These are phyloP conservation scores for Kwoniella sp. DNA, from an alignment of 768 basidiomycete species.

Conservation along the genomic window DNA sequence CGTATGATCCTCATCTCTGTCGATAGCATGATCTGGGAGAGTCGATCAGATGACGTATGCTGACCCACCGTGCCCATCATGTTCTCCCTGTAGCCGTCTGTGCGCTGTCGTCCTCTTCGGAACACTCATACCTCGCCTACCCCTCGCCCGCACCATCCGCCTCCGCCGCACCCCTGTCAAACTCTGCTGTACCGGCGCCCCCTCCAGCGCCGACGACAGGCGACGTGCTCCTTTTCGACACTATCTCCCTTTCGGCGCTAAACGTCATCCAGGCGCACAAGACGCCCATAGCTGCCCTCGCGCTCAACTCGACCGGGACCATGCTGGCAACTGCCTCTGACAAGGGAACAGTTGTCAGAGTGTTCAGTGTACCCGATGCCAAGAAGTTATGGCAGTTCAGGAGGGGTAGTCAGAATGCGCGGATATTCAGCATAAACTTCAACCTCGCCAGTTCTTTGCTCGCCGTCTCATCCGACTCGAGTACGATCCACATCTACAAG, in stretches of 20 bases:
- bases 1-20: too few species aligned
- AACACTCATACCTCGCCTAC: slow-evolving; percentile 92
- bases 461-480: slow-evolving; percentile 86
- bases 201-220: slow-evolving; percentile 58
- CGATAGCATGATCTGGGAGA: not conserved
- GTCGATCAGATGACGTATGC: too few species aligned
- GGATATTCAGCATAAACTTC: slow-evolving; percentile 83
- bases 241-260: slow-evolving; percentile 82
- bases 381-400: slow-evolving; percentile 96
- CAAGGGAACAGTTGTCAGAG: slow-evolving; percentile 95
- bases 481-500: slow-evolving; percentile 96
- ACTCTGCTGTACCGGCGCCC: slow-evolving; percentile 57
- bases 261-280: slow-evolving; percentile 99
- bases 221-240: slow-evolving; percentile 93
- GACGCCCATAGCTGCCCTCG: slow-evolving; percentile 80
- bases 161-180: slow-evolving; percentile 62
- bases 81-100: slow-evolving; percentile 70
- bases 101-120: slow-evolving; percentile 89
- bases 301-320: slow-evolving; percentile 82
- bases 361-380: slow-evolving; percentile 85
- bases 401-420: slow-evolving; percentile 80
- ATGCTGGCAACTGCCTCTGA: slow-evolving; percentile 90
- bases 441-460: slow-evolving; percentile 80
- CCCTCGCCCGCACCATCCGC: slow-evolving; percentile 91
- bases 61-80: too few species aligned